These are phyloP conservation scores for Moricandia moricandioides DNA, from an alignment of 345 rosid species.

Conservation along the genomic window DNA sequence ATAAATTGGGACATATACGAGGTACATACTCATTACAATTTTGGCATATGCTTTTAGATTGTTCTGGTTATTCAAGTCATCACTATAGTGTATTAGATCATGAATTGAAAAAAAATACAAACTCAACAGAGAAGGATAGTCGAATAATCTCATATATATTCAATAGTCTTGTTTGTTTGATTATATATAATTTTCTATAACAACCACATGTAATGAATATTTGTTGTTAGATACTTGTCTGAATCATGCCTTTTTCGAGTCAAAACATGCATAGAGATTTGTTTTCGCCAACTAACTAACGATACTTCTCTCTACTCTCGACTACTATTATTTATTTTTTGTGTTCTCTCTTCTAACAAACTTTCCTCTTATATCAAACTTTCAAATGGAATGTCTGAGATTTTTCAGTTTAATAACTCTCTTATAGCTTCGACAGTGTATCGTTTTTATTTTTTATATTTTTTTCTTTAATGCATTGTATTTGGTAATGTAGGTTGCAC, in stretches of 20 bases:
- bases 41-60: neutral
- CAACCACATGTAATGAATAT: constrained; percentile 13
- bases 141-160: neutral
- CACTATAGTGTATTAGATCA: neutral
- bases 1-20: neutral
- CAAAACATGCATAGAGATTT: constrained; percentile 21
- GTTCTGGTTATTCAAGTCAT: neutral
- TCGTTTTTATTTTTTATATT: neutral
- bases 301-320: neutral
- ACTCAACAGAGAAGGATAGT: too few species aligned
- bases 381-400: constrained; percentile 24
- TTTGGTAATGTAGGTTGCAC: neutral
- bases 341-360: constrained; percentile 21
- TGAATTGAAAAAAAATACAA: neutral
- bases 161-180: neutral
- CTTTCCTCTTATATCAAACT: constrained; percentile 40
- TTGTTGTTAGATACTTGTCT: constrained; percentile 26
- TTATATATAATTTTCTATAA: neutral
- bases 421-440: neutral
- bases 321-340: neutral
- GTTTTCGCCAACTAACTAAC: constrained; percentile 17
- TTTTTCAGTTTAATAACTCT: neutral
- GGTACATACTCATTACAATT: neutral
- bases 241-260: constrained; percentile 6
- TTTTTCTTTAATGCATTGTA: too few species aligned